These are phyloP conservation scores for Calonectria pseudoreteaudii DNA, from an alignment of 2,329 filamentous ascomycete genomes.

Conservation along the genomic window DNA sequence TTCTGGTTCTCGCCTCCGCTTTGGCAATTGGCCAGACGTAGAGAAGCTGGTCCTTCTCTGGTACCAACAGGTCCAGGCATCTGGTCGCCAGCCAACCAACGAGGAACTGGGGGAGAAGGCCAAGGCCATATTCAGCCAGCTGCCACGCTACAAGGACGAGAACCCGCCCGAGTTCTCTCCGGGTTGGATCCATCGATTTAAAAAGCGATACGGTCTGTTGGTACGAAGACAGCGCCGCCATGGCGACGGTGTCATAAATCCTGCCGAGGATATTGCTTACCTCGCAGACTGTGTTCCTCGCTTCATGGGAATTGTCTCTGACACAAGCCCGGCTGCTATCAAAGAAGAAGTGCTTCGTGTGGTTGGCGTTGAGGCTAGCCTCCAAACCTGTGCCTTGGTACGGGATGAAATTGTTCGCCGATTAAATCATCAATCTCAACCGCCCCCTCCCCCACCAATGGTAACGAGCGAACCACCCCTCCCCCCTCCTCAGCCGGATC, in stretches of 20 bases:
- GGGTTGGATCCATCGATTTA: conserved; percentile 74
- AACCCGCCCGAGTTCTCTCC: conserved; percentile 71
- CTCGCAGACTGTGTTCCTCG: conserved; percentile 70
- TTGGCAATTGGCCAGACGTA: conserved; percentile 74
- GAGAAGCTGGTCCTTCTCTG: conserved; percentile 68
- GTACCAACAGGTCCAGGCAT: conserved; percentile 64
- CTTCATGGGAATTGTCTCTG: conserved; percentile 67
- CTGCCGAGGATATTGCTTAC: conserved; percentile 69
- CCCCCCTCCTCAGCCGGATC: conserved; percentile 47
- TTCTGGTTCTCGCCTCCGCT: conserved; percentile 71
- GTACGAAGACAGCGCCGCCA: conserved; percentile 67
- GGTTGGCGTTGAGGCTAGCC: conserved; percentile 65
- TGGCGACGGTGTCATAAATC: conserved; percentile 59
- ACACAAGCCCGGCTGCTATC: conserved; percentile 71
- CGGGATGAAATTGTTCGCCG: conserved; percentile 67
- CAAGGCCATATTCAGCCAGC: conserved; percentile 67
- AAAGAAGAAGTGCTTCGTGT: conserved; percentile 67
- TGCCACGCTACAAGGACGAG: conserved; percentile 71
- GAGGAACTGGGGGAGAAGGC: conserved; percentile 73
- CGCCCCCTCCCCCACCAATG: conserved; percentile 40
- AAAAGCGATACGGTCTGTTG: conserved; percentile 71
- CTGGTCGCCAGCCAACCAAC: conserved; percentile 70
- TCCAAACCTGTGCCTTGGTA: conserved; percentile 67
- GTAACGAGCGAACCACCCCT: conserved; percentile 41
- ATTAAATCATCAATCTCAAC: conserved; percentile 38